A percentile compares a stretch with the other conserved stretches of the same genome.
These are phyloP conservation scores for Diaporthe australafricana DNA, from an alignment of 2,329 filamentous ascomycete genomes.

Conservation along the genomic window DNA sequence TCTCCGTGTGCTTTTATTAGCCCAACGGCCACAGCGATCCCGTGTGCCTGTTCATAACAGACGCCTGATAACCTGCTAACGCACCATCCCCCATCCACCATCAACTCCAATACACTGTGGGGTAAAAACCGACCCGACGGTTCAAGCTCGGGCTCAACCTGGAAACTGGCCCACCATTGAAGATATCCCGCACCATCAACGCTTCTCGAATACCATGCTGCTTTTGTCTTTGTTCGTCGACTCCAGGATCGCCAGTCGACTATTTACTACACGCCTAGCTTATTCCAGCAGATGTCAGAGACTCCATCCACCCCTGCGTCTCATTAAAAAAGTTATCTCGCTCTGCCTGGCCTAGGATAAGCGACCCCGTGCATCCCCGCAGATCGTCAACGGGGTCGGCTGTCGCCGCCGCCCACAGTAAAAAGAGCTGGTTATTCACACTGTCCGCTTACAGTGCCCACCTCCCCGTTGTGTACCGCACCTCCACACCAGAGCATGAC, in stretches of 20 bases:
- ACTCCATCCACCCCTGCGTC: conserved; percentile 1
- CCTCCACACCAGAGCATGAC: conserved; percentile 23
- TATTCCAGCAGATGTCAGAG: background rate
- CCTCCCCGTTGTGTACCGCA: background rate
- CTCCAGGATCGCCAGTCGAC: background rate
- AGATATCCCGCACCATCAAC: background rate
- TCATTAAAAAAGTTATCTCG: conserved; percentile 25
- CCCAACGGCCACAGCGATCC: conserved; percentile 5
- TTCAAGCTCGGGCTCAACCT: conserved; percentile 22
- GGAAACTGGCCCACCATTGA: background rate
- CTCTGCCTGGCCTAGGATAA: conserved; percentile 14
- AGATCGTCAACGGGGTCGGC: conserved; percentile 30
- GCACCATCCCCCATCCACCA: background rate
- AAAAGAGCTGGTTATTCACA: background rate
- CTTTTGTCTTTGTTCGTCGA: background rate
- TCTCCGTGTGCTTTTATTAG: background rate
- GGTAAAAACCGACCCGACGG: conserved; percentile 27
- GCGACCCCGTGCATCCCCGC: conserved; percentile 25
- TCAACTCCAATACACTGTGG: background rate
- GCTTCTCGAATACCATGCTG: conserved; percentile 20
- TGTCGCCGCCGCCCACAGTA: conserved; percentile 16
- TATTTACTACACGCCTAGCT: background rate
- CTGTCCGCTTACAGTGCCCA: conserved; percentile 12
- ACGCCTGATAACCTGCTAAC: background rate
- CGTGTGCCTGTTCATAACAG: background rate